phyloP scores from a whole-genome alignment of 2,329 filamentous ascomycete species.

The Pseudogymnoascus sp. region DNA sequence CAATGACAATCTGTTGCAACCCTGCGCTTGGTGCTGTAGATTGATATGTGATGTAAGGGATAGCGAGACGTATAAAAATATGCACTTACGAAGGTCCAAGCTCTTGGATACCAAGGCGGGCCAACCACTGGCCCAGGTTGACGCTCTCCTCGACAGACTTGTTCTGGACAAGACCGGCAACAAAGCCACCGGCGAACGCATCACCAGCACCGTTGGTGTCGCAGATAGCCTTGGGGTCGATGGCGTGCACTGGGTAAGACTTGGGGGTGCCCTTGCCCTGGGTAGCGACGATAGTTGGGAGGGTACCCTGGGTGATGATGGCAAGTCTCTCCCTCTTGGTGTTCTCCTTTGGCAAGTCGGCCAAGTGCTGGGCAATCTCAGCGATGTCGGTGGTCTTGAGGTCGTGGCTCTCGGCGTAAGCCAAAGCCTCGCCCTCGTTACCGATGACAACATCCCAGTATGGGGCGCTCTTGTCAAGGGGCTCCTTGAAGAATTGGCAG shows the following conservation, averaged over 20 bases:
- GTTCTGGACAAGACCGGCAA: constrained; percentile 79
- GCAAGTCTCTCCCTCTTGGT: constrained; percentile 71
- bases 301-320: constrained; percentile 90
- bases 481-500: constrained; percentile 94
- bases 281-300: constrained; percentile 77
- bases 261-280: constrained; percentile 57
- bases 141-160: constrained; percentile 70
- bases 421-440: constrained; percentile 89
- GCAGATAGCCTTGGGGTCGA: constrained; percentile 70
- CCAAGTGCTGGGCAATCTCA: constrained; percentile 77
- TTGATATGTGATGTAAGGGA: background rate
- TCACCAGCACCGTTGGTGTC: constrained; percentile 97
- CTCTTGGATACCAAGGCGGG: constrained; percentile 87
- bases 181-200: constrained; percentile 90
- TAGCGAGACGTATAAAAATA: background rate
- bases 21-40: background rate
- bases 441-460: constrained; percentile 97
- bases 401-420: constrained; percentile 76
- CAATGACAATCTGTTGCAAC: constrained; percentile 6
- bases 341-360: constrained; percentile 89
- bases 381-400: constrained; percentile 68
- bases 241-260: constrained; percentile 73
- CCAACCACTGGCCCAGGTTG: constrained; percentile 95
- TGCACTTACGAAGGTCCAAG: constrained; percentile 83
- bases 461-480: constrained; percentile 71